Evolutionary conservation across 2,329 filamentous ascomycete genomes (phyloP), one percentile per base, ranked within the genome.

Genomic region (Gremmenia infestans): DNA sequence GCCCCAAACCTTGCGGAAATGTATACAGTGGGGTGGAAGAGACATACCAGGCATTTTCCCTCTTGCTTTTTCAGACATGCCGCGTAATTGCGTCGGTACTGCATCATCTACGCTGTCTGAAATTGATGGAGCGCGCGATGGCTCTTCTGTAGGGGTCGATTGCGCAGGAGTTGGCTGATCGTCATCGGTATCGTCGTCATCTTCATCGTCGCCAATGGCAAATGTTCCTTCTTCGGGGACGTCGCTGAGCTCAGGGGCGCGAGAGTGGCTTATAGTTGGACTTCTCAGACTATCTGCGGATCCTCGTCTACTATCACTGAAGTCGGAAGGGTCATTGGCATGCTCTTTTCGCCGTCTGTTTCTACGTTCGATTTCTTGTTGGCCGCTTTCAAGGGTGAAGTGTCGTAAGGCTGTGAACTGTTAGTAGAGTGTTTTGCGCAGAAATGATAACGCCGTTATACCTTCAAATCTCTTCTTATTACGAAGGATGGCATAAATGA

Each of bases 51-150:
- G 94, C 85, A 96, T 91, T 72, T 99, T 99, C 7, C 94, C 94
- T 50, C 94, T 81, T 15, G 94, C 94, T 71, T 97, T 99, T 72
- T 97, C 94, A 19, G 93, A 97, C 89, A 97, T 96, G 53, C 91
- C 91, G 55, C 90, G 83, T 32, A 96, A 71, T 69, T 97, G 92
- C 19, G 85, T 79, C 14, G 91, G 91, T 9, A 96, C 83, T 4
- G 88, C 87, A 58, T 95, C 91, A 57, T 95, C 91, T 0, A 81
- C 74, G 40, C 78, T 77, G 0, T 82, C 83, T 28, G 83, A 82
- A 19, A 88, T 77, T 0, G 89, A 93, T 4, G 88, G 86, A 22
- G 87, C 82, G 39, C 85, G 80, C 59, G 81, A 78, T 65, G 85
- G 72, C 59, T 80, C 74, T 70, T 88, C 76, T 71, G 84, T 85